These are phyloP conservation scores for Boletus tylopilopsis DNA, from an alignment of 768 basidiomycete genomes.

Conservation along the genomic window DNA sequence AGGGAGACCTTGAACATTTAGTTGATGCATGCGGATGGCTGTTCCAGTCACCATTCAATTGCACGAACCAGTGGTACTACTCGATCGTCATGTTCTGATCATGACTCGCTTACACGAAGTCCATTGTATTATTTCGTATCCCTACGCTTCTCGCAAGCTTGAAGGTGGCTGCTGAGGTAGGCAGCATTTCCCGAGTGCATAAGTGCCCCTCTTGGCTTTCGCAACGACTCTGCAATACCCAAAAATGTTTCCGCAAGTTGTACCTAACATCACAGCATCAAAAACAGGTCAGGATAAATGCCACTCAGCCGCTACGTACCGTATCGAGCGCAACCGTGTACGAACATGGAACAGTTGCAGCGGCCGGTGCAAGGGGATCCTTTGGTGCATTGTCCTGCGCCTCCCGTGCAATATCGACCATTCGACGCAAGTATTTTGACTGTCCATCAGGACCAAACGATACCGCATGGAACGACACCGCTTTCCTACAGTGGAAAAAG, in stretches of 20 bases:
- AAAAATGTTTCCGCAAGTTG: constrained; percentile 56
- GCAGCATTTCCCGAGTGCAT: too few species aligned
- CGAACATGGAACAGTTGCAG: constrained; percentile 38
- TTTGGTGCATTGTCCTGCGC: constrained; percentile 42
- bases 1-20: too few species aligned
- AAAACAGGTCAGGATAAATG: too few species aligned
- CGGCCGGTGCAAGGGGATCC: constrained; percentile 35
- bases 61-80: too few species aligned
- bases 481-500: constrained; percentile 35
- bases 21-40: too few species aligned
- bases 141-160: too few species aligned
- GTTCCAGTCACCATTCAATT: too few species aligned
- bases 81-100: too few species aligned
- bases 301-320: constrained; percentile 26
- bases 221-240: constrained; percentile 53
- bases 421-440: constrained; percentile 36
- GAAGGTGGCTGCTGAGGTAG: too few species aligned
- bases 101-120: too few species aligned
- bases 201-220: constrained; percentile 51
- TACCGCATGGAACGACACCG: constrained; percentile 58
- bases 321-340: constrained; percentile 51
- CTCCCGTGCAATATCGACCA: constrained; percentile 49
- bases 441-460: constrained; percentile 42
- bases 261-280: constrained; percentile 34
- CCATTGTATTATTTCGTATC: too few species aligned